phyloP scores from a whole-genome alignment of 768 basidiomycete species.

The Mycena rosella region DNA sequence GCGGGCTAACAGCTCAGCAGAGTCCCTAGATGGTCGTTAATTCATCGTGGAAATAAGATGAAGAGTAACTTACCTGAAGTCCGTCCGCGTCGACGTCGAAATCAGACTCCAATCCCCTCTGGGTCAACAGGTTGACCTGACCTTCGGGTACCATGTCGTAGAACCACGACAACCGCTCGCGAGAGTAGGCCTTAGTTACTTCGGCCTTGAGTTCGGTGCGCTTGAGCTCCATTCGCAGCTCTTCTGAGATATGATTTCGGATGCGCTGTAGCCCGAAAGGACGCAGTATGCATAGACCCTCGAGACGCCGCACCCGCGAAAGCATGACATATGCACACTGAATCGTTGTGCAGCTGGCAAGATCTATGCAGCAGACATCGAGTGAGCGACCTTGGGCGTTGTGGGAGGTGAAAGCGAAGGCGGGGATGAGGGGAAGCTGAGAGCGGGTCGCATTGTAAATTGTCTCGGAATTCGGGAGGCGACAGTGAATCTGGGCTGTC shows the following conservation, averaged over 20 bases:
- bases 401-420: too few species aligned
- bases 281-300: slow-evolving; percentile 10
- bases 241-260: slow-evolving; percentile 9
- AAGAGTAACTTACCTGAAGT: too few species aligned
- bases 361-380: too few species aligned
- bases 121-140: background rate
- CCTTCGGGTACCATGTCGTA: background rate
- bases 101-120: too few species aligned
- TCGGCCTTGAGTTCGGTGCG: slow-evolving; percentile 29
- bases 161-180: slow-evolving; percentile 19
- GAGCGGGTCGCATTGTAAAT: slow-evolving; percentile 6
- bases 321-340: slow-evolving; percentile 19
- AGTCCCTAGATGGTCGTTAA: too few species aligned
- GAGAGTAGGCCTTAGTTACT: background rate
- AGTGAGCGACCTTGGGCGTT: too few species aligned
- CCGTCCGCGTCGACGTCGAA: too few species aligned
- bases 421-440: slow-evolving; percentile 16
- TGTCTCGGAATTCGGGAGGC: background rate
- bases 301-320: slow-evolving; percentile 1
- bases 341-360: too few species aligned
- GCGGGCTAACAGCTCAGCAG: too few species aligned
- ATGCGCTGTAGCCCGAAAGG: slow-evolving; percentile 8
- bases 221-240: background rate
- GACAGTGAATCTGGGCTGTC: background rate
- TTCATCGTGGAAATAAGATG: too few species aligned